These are phyloP conservation scores for Coniochaeta ligniaria DNA, from an alignment of 2,329 filamentous ascomycete species.

Conservation along the genomic window DNA sequence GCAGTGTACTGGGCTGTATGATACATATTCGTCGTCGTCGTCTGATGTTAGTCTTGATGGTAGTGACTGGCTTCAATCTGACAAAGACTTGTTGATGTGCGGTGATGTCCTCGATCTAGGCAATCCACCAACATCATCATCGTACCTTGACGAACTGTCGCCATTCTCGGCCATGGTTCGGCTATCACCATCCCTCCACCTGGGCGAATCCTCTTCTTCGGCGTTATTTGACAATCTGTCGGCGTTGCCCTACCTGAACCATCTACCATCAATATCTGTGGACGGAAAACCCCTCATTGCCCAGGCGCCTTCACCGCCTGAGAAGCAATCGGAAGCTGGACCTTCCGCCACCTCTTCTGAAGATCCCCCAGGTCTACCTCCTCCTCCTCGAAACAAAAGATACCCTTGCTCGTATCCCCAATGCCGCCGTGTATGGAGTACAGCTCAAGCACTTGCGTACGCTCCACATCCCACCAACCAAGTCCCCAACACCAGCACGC, in stretches of 20 bases:
- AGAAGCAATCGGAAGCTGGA: not conserved
- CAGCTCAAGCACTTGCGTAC: not conserved
- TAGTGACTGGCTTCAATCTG: not conserved
- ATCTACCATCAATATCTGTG: not conserved
- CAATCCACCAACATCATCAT: not conserved
- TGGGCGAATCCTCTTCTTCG: no score
- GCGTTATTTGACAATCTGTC: no score
- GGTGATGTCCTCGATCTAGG: not conserved
- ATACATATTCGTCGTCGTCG: not conserved
- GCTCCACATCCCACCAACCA: not conserved
- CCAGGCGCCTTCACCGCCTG: not conserved
- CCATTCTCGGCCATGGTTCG: no score
- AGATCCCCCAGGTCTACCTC: not conserved
- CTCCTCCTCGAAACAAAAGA: not conserved
- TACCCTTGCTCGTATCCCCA: not conserved
- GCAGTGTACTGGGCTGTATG: not conserved
- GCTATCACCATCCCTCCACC: no score
- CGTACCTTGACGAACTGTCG: not conserved
- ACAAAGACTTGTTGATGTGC: not conserved
- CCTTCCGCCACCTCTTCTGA: not conserved
- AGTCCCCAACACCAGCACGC: not conserved
- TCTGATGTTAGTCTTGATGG: not conserved
- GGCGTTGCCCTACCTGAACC: not conserved
- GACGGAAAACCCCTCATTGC: not conserved
- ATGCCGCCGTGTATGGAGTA: not conserved